phyloP scores from a whole-genome alignment of 352 stramenopile species.

The Phytophthora pinifolia region DNA sequence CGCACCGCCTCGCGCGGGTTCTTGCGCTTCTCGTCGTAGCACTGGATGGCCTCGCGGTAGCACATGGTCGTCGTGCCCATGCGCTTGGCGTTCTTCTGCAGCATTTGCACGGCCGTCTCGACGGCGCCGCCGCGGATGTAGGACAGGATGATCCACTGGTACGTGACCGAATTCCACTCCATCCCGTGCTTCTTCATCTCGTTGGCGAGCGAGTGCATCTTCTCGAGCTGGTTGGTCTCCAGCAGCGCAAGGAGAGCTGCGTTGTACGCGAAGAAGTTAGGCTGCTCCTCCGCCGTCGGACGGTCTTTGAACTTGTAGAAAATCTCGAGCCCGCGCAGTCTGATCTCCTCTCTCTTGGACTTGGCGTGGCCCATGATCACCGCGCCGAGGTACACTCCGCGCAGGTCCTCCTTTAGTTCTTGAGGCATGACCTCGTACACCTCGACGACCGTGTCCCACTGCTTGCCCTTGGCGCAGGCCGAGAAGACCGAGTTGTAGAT shows the following conservation, averaged over 20 bases:
- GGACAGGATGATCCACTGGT: slow-evolving; percentile 63
- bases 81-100: slow-evolving; percentile 67
- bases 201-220: slow-evolving; percentile 51
- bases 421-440: slow-evolving; percentile 65
- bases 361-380: slow-evolving; percentile 82
- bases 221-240: slow-evolving; percentile 54
- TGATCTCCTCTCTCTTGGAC: slow-evolving; percentile 34
- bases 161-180: slow-evolving; percentile 70
- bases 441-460: slow-evolving; percentile 62
- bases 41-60: slow-evolving; percentile 71
- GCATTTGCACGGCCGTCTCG: slow-evolving; percentile 64
- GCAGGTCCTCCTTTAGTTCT: slow-evolving; percentile 36
- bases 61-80: slow-evolving; percentile 72
- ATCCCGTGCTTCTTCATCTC: slow-evolving; percentile 63
- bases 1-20: slow-evolving; percentile 66
- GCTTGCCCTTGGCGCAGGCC: slow-evolving; percentile 73
- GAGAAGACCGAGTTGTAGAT: slow-evolving; percentile 85
- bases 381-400: slow-evolving; percentile 57
- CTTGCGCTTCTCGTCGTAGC: slow-evolving; percentile 64
- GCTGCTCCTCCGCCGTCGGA: slow-evolving; percentile 29
- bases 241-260: slow-evolving; percentile 59
- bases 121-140: slow-evolving; percentile 60
- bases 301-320: slow-evolving; percentile 47
- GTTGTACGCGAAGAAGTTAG: slow-evolving; percentile 78
- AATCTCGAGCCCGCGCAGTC: slow-evolving; percentile 48